Conservation (phyloP, 176 grass and related monocot species). For the Juncus effusus region DNA sequence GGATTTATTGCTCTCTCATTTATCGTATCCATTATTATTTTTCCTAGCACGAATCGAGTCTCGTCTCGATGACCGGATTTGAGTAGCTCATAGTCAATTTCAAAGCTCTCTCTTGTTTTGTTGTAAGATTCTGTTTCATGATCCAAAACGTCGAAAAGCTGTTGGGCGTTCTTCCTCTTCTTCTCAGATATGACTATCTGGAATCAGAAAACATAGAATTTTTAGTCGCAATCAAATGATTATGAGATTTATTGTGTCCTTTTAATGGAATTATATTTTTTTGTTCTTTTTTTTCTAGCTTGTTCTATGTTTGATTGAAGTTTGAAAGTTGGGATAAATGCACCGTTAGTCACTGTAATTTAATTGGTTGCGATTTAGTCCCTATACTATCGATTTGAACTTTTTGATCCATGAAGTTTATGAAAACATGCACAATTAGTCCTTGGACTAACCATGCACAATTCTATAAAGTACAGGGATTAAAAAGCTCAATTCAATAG, state of each 20-base stretch:
- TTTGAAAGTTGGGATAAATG: too few species aligned
- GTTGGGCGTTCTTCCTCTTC: slow-evolving; percentile 32
- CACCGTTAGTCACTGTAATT: too few species aligned
- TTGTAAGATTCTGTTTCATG: background rate
- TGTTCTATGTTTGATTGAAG: too few species aligned
- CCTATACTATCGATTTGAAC: too few species aligned
- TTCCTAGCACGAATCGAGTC: slow-evolving; percentile 65
- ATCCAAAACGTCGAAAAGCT: slow-evolving; percentile 46
- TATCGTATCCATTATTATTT: slow-evolving; percentile 71
- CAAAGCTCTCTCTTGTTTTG: slow-evolving; percentile 32
- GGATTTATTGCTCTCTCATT: background rate
- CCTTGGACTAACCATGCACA: too few species aligned
- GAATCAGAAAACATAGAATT: slow-evolving; percentile 22
- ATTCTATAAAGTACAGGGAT: too few species aligned
- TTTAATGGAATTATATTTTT: too few species aligned
- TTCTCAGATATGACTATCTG: slow-evolving; percentile 53
- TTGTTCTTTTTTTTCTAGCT: too few species aligned
- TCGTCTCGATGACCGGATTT: slow-evolving; percentile 47
- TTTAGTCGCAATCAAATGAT: slow-evolving; percentile 7
- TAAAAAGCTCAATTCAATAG: too few species aligned
- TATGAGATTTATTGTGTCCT: background rate
- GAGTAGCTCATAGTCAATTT: slow-evolving; percentile 58
- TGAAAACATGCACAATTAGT: too few species aligned
- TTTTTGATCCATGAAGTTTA: too few species aligned
- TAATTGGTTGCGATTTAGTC: too few species aligned